Evolutionary conservation across 805 yeast genomes (phyloP).

Genomic region (Candida verbasci): DNA sequence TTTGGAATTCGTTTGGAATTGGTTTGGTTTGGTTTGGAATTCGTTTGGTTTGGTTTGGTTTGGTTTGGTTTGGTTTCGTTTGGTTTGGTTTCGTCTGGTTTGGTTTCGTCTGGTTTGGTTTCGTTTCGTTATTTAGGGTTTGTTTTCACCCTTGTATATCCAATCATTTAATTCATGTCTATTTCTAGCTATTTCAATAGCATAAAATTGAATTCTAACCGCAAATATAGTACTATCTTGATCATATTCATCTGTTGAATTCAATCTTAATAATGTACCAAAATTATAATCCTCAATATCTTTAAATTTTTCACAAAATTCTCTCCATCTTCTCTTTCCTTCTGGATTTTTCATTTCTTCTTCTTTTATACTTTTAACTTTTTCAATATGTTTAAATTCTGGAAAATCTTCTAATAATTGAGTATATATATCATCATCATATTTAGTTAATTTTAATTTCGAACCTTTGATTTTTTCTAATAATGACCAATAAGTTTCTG

Average conservation of each 20-base stretch:
- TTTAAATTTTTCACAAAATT: constrained; percentile 77
- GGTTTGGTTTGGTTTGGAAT: no score
- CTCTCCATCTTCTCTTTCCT: constrained; percentile 91
- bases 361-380: constrained; percentile 60
- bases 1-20: no score
- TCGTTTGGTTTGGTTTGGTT: no score
- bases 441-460: constrained; percentile 64
- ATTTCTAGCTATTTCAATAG: constrained; percentile 92
- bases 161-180: constrained; percentile 89
- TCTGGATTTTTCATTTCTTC: constrained; percentile 72
- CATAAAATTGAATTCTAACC: constrained; percentile 91
- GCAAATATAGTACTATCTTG: constrained; percentile 84
- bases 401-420: constrained; percentile 72
- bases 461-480: constrained; percentile 75
- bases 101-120: no score
- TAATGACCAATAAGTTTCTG: constrained; percentile 88
- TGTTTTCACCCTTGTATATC: constrained; percentile 41
- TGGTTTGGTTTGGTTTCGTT: no score
- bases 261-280: constrained; percentile 87
- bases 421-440: constrained; percentile 66
- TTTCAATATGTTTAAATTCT: constrained; percentile 66
- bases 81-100: no score
- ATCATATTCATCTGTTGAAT: constrained; percentile 66
- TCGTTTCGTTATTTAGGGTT: not conserved
- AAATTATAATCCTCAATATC: constrained; percentile 88